Percentiles rank a stretch among this genome's conserved stretches.
phyloP scores from a whole-genome alignment of 139 green algal species.

The Nannochloris sp. region DNA sequence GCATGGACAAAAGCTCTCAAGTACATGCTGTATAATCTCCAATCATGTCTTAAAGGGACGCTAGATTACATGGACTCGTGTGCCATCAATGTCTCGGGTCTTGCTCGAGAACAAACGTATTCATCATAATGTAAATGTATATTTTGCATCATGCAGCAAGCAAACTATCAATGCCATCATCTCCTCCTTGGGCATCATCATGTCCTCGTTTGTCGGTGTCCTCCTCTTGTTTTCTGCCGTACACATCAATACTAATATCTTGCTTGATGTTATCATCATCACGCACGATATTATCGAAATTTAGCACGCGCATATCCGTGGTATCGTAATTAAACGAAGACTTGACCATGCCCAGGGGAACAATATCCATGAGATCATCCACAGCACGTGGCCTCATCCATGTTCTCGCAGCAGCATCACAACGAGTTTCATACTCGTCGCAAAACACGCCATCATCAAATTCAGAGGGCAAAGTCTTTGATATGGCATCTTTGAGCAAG shows the following conservation, averaged over 20 bases:
- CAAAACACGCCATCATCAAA: slow-evolving; percentile 56
- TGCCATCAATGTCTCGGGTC: neutral
- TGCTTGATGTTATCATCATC: slow-evolving; percentile 93
- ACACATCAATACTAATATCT: slow-evolving; percentile 90
- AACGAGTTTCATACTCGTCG: slow-evolving; percentile 68
- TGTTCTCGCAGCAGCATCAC: slow-evolving; percentile 62
- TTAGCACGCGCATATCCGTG: slow-evolving; percentile 79
- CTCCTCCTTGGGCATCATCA: too few relatives aligned
- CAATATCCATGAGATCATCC: slow-evolving; percentile 81
- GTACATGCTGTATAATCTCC: slow-evolving; percentile 73
- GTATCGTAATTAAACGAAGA: slow-evolving; percentile 76
- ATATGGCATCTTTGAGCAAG: slow-evolving; percentile 46
- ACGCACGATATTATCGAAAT: slow-evolving; percentile 75
- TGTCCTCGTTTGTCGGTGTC: slow-evolving; percentile 3
- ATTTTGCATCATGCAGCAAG: too few relatives aligned
- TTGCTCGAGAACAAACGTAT: slow-evolving; percentile 1
- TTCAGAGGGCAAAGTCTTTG: slow-evolving; percentile 43
- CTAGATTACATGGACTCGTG: slow-evolving; percentile 2
- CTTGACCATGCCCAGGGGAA: slow-evolving; percentile 63
- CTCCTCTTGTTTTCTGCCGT: slow-evolving; percentile 48
- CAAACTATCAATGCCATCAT: neutral
- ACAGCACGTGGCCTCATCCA: slow-evolving; percentile 75
- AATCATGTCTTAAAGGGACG: slow-evolving; percentile 26
- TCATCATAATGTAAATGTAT: neutral
- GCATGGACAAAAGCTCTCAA: slow-evolving; percentile 93